Conservation (phyloP, 345 rosid genomes). For the Geranium brycei region DNA sequence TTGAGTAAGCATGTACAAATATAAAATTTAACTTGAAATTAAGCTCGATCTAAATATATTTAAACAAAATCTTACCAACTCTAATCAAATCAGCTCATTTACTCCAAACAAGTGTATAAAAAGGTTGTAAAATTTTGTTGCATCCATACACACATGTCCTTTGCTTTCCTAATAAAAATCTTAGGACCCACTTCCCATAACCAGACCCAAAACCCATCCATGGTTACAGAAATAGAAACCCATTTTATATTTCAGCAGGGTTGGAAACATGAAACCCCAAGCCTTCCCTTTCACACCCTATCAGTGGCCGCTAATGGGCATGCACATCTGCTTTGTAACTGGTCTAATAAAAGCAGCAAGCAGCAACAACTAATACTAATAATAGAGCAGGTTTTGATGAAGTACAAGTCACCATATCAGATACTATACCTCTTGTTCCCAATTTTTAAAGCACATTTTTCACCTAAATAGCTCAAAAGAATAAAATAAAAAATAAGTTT, state of each 20-base stretch:
- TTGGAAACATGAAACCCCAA: neutral
- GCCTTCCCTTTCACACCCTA: neutral
- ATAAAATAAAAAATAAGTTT: neutral
- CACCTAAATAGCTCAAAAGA: no score
- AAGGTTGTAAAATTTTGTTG: neutral
- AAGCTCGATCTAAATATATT: no score
- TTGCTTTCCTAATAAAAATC: neutral
- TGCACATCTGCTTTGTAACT: neutral
- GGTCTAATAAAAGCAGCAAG: slow-evolving; percentile 3
- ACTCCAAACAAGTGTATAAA: no score
- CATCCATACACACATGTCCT: neutral
- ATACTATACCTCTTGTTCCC: neutral
- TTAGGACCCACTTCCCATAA: neutral
- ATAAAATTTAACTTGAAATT: no score
- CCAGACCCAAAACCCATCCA: neutral
- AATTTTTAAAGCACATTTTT: no score
- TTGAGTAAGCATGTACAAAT: no score
- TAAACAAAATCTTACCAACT: no score
- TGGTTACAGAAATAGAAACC: no score
- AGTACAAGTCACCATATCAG: neutral
- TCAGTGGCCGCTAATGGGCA: neutral
- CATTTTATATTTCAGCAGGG: neutral
- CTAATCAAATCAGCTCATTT: no score
- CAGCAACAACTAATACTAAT: no score
- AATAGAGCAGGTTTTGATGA: neutral